phyloP scores from a whole-genome alignment of 169 alveolate genomes.

The Babesia caballi region DNA sequence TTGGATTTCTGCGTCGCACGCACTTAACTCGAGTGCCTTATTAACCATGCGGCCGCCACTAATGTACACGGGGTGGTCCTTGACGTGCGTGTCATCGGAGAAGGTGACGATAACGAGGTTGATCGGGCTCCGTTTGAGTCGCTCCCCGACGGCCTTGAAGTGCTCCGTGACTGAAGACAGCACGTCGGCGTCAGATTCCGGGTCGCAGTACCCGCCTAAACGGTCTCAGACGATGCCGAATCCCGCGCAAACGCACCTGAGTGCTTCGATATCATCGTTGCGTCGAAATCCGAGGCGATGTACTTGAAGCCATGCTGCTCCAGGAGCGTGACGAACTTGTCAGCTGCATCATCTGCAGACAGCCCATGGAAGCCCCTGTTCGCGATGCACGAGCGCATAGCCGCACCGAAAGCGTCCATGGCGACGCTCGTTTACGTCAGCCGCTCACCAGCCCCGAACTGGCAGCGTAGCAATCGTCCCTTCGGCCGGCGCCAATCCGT shows the following conservation, averaged over 20 bases:
- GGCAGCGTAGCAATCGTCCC: slow-evolving; percentile 23
- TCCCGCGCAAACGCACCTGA: slow-evolving; percentile 22
- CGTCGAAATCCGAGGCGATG: slow-evolving; percentile 62
- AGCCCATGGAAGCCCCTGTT: slow-evolving; percentile 19
- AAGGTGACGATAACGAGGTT: slow-evolving; percentile 43
- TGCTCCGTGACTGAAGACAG: slow-evolving; percentile 55
- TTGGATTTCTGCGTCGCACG: slow-evolving; percentile 43
- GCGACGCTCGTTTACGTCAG: slow-evolving; percentile 3
- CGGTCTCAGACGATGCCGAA: neutral
- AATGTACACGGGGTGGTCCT: slow-evolving; percentile 51
- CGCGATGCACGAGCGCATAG: slow-evolving; percentile 39
- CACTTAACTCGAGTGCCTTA: slow-evolving; percentile 38
- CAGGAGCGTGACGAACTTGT: slow-evolving; percentile 45
- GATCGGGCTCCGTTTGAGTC: slow-evolving; percentile 31
- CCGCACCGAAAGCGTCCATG: slow-evolving; percentile 37
- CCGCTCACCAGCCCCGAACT: slow-evolving; percentile 18
- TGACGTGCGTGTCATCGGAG: slow-evolving; percentile 57
- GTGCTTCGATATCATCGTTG: slow-evolving; percentile 57
- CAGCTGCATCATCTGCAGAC: slow-evolving; percentile 40
- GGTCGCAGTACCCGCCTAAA: slow-evolving; percentile 54
- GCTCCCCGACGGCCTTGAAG: slow-evolving; percentile 38
- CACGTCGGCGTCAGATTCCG: slow-evolving; percentile 28
- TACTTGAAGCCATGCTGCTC: slow-evolving; percentile 55
- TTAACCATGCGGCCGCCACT: slow-evolving; percentile 48
- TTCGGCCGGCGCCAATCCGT: slow-evolving; percentile 42